Evolutionary conservation across 2,329 filamentous ascomycete species (phyloP).

Genomic region (Colletotrichum liriopes): DNA sequence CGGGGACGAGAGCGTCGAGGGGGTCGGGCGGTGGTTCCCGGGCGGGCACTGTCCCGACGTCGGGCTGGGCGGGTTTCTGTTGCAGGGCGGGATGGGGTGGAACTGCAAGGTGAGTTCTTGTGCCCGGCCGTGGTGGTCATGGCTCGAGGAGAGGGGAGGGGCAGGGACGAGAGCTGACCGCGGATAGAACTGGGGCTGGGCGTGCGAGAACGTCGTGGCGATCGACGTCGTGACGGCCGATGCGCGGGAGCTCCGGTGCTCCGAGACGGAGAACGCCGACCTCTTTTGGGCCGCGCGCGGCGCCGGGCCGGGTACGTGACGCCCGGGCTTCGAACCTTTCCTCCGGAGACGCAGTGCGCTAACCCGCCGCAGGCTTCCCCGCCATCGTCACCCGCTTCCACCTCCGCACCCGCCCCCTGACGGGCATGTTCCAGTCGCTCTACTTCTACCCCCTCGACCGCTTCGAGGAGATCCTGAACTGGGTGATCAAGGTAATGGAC

Average conservation of each 20-base stretch:
- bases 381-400: conserved; percentile 68
- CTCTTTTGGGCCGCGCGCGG: conserved; percentile 72
- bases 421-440: conserved; percentile 52
- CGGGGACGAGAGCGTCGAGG: conserved; percentile 17
- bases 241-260: conserved; percentile 62
- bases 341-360: not conserved
- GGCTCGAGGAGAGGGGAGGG: too few species aligned
- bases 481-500: conserved; percentile 58
- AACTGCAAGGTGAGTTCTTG: conserved; percentile 61
- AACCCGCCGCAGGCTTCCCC: conserved; percentile 60
- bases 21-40: conserved; percentile 61
- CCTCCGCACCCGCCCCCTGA: conserved; percentile 55
- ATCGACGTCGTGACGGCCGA: conserved; percentile 62
- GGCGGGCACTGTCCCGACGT: conserved; percentile 72
- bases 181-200: conserved; percentile 68
- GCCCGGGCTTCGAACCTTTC: too few species aligned
- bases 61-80: conserved; percentile 68
- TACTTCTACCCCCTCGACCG: conserved; percentile 64
- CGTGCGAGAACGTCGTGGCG: conserved; percentile 66
- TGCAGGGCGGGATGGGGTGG: conserved; percentile 73
- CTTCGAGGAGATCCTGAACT: conserved; percentile 62
- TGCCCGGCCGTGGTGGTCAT: too few species aligned
- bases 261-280: conserved; percentile 62
- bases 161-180: not conserved
- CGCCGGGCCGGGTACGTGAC: conserved; percentile 61